Conservation (phyloP, 1,284 basidiomycete species). For the Apiotrichum veenhuisii region DNA sequence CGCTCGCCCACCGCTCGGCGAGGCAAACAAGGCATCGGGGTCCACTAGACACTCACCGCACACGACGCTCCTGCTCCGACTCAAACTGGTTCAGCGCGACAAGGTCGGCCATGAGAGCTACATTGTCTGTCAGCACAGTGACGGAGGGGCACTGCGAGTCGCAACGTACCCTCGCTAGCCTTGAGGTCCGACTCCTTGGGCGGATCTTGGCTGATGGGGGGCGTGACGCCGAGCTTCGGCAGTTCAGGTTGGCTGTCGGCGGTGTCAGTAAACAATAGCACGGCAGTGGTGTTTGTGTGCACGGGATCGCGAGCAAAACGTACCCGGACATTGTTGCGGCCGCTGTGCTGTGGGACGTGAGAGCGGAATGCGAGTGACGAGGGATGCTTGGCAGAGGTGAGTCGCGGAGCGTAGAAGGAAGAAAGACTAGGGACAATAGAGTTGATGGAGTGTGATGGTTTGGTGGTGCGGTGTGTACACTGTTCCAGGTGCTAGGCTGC, state of each 20-base stretch:
- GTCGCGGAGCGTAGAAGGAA: no score
- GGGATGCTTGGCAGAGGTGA: background rate
- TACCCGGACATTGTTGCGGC: slow-evolving; percentile 12
- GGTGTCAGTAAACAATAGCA: slow-evolving; percentile 3
- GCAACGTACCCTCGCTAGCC: slow-evolving; percentile 76
- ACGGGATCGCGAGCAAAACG: background rate
- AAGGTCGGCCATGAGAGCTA: slow-evolving; percentile 66
- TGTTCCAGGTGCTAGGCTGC: no score
- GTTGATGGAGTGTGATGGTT: background rate
- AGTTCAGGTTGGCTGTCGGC: slow-evolving; percentile 13
- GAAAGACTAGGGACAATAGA: slow-evolving; percentile 1
- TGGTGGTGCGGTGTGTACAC: no score
- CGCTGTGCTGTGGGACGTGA: background rate
- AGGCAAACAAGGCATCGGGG: no score
- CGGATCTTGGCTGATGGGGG: slow-evolving; percentile 79
- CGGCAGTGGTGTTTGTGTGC: background rate
- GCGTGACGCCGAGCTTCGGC: slow-evolving; percentile 59
- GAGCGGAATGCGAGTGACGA: background rate
- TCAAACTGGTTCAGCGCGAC: slow-evolving; percentile 84
- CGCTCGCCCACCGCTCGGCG: no score
- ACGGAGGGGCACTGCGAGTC: no score
- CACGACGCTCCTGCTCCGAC: slow-evolving; percentile 79
- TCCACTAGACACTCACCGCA: slow-evolving; percentile 83
- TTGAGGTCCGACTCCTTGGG: slow-evolving; percentile 63
- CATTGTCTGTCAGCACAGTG: no score